phyloP scores from a whole-genome alignment of 768 basidiomycete genomes.

The Gymnopilus dilepis region DNA sequence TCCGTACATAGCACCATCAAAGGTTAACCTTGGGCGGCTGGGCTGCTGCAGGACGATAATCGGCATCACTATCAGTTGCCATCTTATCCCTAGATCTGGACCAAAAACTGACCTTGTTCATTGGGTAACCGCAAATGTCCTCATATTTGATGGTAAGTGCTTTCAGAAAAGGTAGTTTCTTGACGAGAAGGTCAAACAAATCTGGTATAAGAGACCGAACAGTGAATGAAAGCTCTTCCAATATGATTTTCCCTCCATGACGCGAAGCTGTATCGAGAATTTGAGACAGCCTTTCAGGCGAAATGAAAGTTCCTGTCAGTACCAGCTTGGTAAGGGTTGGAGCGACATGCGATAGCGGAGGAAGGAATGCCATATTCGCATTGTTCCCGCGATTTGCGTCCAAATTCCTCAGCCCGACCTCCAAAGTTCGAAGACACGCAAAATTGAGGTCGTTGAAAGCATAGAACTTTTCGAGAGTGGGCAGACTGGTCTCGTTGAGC shows the following conservation, averaged over 20 bases:
- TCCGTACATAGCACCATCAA: conserved; percentile 17
- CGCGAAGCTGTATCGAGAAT: conserved; percentile 7
- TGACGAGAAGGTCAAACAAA: conserved; percentile 14
- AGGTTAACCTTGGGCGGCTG: not conserved
- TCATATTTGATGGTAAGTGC: conserved; percentile 12
- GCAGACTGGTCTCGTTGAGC: conserved; percentile 7
- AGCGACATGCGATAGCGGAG: conserved; percentile 13
- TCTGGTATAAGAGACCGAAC: not conserved
- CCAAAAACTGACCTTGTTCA: not conserved
- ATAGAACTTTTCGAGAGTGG: not conserved
- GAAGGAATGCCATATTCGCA: conserved; percentile 13
- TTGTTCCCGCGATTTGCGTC: not conserved
- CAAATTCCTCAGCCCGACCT: conserved; percentile 17
- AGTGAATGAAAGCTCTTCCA: conserved; percentile 15
- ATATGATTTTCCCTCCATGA: not conserved
- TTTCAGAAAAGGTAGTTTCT: conserved; percentile 4
- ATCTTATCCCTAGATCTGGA: not conserved
- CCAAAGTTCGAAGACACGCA: conserved; percentile 14
- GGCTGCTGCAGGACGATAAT: not conserved
- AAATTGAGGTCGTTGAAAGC: conserved; percentile 15
- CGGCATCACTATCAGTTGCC: not conserved
- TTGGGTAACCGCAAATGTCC: not conserved
- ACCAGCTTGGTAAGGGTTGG: conserved; percentile 17
- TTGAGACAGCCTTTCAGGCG: not conserved
- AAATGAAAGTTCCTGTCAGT: conserved; percentile 11